Base-by-base conservation (phyloP, 2,329 filamentous ascomycete species). In the Fusarium coffeatum region DNA sequence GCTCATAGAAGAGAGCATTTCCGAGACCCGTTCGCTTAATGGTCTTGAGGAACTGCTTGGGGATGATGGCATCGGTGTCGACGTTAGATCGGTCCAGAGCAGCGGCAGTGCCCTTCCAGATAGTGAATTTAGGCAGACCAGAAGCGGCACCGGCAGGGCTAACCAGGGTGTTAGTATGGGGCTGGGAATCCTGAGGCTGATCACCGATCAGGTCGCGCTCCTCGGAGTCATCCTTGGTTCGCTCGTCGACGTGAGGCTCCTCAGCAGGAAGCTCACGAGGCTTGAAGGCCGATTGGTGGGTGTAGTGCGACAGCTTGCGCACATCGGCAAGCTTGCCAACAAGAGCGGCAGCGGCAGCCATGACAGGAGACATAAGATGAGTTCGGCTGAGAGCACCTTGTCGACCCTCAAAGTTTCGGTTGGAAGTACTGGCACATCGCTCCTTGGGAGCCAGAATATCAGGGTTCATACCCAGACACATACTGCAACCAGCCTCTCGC, bases 381-480 rank as follows among this genome's bases (percentile, higher is more conserved):
- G 96, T 98, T 64, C 96, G 89, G 63, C 95, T 93, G 68, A 90
- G 90, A 65, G 95, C 94, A 78, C 96, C 96, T 83, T 99, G 96
- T 70, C 96, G 91, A 67, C 96, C 96, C 80, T 98, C 96, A 74
- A 98, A 98, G 82, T 98, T 98, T 76, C 96, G 92, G 84, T 98
- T 98, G 68, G 93, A 97, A 51, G 96, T 98, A 78, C 92, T 95
- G 43, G 96, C 96, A 79, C 96, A 98, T 76, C 96, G 91, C 83
- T 99, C 96, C 79, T 92, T 88, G 56, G 96, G 94, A 3, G 94
- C 90, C 48, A 98, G 88, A 69, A 99, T 98, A 80, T 99, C 96
- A 0, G 96, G 95, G 85, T 99, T 99, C 95, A 99, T 99, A 79
- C 96, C 96, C 58, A 99, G 87, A 79, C 96, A 98, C 96, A 99